Evolutionary conservation across 805 yeast genomes (phyloP).

Genomic region (Lipomyces oligophaga): DNA sequence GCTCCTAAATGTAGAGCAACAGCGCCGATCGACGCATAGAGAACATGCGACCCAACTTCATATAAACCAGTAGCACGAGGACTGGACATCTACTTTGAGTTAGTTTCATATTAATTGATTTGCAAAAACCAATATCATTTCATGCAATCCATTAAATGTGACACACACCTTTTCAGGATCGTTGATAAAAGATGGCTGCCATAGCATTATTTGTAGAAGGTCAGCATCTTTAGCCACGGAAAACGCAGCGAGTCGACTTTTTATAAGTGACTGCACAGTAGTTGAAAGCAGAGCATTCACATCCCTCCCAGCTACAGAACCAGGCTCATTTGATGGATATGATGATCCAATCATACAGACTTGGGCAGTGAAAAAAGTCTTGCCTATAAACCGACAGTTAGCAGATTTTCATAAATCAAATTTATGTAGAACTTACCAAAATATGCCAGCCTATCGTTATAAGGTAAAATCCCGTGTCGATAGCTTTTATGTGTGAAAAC

Average conservation of each 20-base stretch:
- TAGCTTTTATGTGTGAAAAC: constrained; percentile 90
- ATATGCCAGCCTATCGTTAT: constrained; percentile 77
- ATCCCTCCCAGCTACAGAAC: constrained; percentile 18
- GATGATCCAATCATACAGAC: constrained; percentile 11
- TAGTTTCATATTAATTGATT: not conserved
- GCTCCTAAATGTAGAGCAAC: constrained; percentile 61
- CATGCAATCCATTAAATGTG: not conserved
- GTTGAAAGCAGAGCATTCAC: constrained; percentile 11
- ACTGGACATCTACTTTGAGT: not conserved
- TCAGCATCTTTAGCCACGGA: constrained; percentile 16
- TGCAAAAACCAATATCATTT: not conserved
- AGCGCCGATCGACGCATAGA: constrained; percentile 66
- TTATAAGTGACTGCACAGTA: constrained; percentile 9
- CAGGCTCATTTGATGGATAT: constrained; percentile 6
- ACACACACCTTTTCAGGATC: constrained; percentile 3
- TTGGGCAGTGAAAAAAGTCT: constrained; percentile 16
- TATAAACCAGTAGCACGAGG: constrained; percentile 17
- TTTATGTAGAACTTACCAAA: constrained; percentile 35
- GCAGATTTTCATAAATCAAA: not conserved
- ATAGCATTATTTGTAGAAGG: constrained; percentile 5
- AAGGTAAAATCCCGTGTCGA: constrained; percentile 86
- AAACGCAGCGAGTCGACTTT: constrained; percentile 11
- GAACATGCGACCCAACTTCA: constrained; percentile 38
- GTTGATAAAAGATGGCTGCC: constrained; percentile 9
- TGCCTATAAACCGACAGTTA: constrained; percentile 7